Evolutionary conservation across 345 rosid species (phyloP).

Genomic region (Toxicodendron radicans): DNA sequence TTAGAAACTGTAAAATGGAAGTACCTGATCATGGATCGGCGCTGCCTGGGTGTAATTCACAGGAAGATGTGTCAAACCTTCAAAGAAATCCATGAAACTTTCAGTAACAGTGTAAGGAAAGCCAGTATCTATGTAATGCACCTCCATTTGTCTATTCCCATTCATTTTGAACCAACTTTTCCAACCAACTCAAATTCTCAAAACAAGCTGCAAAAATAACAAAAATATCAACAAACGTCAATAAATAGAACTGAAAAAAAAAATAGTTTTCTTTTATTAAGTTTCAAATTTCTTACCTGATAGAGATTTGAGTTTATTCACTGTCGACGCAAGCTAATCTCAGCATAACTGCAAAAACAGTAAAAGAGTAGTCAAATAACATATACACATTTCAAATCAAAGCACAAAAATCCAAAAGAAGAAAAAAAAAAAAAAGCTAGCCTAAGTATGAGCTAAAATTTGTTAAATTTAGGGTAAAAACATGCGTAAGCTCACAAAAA

Average conservation of each 20-base stretch:
- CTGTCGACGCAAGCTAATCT: constrained; percentile 7
- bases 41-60: constrained; percentile 34
- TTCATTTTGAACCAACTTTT: constrained; percentile 36
- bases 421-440: not conserved
- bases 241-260: not conserved
- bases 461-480: constrained; percentile 1
- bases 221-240: not conserved
- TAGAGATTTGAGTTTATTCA: constrained; percentile 2
- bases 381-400: not conserved
- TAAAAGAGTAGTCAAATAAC: not conserved
- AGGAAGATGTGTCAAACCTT: constrained; percentile 47
- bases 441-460: not conserved
- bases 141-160: constrained; percentile 51
- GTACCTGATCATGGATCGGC: constrained; percentile 54
- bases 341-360: constrained; percentile 16
- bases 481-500: not conserved
- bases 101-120: constrained; percentile 55
- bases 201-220: constrained; percentile 30
- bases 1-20: constrained; percentile 1
- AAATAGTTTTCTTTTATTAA: too few species aligned
- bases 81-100: constrained; percentile 66
- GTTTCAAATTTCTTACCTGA: not conserved
- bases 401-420: not conserved
- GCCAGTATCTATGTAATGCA: constrained; percentile 51
- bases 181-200: constrained; percentile 12